phyloP scores from a whole-genome alignment of 2,329 filamentous ascomycete genomes.

The Fusarium domesticum region DNA sequence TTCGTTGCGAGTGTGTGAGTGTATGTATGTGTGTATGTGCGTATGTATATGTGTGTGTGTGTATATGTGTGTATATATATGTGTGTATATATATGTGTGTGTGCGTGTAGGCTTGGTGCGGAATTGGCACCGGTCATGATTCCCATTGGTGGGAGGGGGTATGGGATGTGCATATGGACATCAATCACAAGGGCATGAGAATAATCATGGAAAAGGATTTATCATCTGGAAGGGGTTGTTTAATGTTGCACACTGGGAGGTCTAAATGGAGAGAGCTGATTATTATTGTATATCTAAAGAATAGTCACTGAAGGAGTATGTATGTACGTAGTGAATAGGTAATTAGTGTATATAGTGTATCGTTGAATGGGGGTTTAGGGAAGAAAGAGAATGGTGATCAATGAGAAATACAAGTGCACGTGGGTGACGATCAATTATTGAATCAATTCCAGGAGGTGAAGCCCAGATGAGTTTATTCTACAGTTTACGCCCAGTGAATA shows the following conservation, averaged over 20 bases:
- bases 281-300: too few relatives aligned
- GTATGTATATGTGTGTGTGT: neutral
- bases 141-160: neutral
- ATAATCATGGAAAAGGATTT: too few relatives aligned
- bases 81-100: neutral
- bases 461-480: too few relatives aligned
- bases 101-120: neutral
- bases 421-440: slow-evolving; percentile 7
- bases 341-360: neutral
- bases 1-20: neutral
- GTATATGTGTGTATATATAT: neutral
- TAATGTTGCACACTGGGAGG: too few relatives aligned
- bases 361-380: neutral
- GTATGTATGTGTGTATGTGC: neutral
- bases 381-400: neutral
- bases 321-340: too few relatives aligned
- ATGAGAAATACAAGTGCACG: neutral
- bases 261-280: too few relatives aligned
- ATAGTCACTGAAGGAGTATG: too few relatives aligned
- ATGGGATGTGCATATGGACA: too few relatives aligned
- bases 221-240: too few relatives aligned
- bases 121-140: neutral
- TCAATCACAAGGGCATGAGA: too few relatives aligned
- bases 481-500: too few relatives aligned
- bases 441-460: too few relatives aligned